Base-by-base conservation (phyloP, 2,329 filamentous ascomycete species). In the Xylaria sp. region DNA sequence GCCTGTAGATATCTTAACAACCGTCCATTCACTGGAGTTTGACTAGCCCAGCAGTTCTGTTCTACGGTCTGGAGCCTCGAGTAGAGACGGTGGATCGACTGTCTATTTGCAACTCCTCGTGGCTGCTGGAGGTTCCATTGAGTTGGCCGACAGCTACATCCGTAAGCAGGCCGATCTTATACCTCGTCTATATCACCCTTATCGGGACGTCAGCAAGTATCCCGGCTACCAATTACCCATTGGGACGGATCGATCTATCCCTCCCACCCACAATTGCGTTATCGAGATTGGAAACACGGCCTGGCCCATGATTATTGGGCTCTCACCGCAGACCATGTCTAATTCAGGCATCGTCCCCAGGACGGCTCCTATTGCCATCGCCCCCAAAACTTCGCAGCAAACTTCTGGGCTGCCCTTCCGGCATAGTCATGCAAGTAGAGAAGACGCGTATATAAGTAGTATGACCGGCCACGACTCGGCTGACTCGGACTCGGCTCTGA, bases 301-400 rank as follows among this genome's bases (percentile, higher is more conserved):
- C 25, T 66, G 44, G 55, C 68, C 58, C 65, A 66, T 71, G 69
- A 66, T 68, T 73, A 70, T 68, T 62, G 75, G 74, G 73, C 72
- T 76, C 76, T 77, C 71, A 68, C 76, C 79, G 15, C 69, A 18
- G 68, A 77, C 77, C 81, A 89, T 89, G 85, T 85, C 87, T 74
- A 85, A 84, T 75, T 82, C 86, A 74, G 83, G 80, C 76, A 80
- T 84, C 76, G 82, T 89, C 78, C 83, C 85, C 72, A 84, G 89
- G 80, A 89, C 88, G 81, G 87, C 87, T 78, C 89, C 89, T 75
- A 90, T 91, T 78, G 86, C 88, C 78, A 91, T 91, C 79, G 88
- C 89, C 72, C 87, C 88, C 74, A 89, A 89, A 78, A 87, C 86
- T 70, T 82, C 85, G 70, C 82, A 80, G 73, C 81, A 77, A 72